These are phyloP conservation scores for Geranium brycei DNA, from an alignment of 345 rosid genomes.

Conservation along the genomic window DNA sequence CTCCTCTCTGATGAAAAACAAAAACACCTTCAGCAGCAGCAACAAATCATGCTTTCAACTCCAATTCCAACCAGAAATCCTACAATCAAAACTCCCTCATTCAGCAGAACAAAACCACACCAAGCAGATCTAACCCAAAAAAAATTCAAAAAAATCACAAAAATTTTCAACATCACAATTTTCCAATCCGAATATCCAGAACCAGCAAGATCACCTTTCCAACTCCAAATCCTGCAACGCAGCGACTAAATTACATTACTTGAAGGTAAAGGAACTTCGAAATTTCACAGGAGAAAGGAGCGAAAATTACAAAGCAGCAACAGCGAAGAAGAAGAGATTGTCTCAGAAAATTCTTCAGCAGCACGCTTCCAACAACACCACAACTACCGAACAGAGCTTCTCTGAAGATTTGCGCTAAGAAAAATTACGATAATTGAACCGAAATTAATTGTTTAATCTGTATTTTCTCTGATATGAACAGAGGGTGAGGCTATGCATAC, in stretches of 20 bases:
- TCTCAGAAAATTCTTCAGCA: slow-evolving; percentile 1
- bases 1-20: slow-evolving; percentile 3
- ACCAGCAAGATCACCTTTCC: slow-evolving; percentile 22
- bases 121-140: slow-evolving; percentile 35
- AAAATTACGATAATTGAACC: neutral
- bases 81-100: slow-evolving; percentile 12
- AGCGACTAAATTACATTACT: slow-evolving; percentile 19
- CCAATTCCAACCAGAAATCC: slow-evolving; percentile 18
- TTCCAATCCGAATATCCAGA: slow-evolving; percentile 10
- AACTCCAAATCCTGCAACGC: slow-evolving; percentile 5
- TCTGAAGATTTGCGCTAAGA: neutral
- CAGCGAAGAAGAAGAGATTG: slow-evolving; percentile 7
- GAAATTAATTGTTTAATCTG: too few species aligned
- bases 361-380: neutral
- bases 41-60: slow-evolving; percentile 27
- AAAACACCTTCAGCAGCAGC: slow-evolving; percentile 15
- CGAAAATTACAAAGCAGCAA: slow-evolving; percentile 1
- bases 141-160: slow-evolving; percentile 8
- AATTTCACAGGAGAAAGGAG: neutral
- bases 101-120: neutral
- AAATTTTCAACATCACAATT: slow-evolving; percentile 4
- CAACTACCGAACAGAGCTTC: neutral
- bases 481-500: neutral
- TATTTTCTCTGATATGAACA: slow-evolving; percentile 1
- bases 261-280: slow-evolving; percentile 23